A percentile compares a stretch with the other conserved stretches of the same genome.
phyloP scores from a whole-genome alignment of 345 rosid genomes.

The Orychophragmus violaceus region DNA sequence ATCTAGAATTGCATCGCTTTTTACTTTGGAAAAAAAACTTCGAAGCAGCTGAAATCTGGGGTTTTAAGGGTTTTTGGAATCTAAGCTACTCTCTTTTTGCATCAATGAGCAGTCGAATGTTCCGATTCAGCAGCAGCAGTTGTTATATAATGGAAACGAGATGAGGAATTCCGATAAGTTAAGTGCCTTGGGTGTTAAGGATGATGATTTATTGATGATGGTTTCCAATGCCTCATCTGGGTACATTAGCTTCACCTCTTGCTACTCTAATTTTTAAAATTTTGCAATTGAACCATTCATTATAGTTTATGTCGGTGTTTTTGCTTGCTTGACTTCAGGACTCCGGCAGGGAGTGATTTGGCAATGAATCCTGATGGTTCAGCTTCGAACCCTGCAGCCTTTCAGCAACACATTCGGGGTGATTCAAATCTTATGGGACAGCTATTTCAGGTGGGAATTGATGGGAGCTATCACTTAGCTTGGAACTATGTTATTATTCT shows the following conservation, averaged over 20 bases:
- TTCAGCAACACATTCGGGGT: slow-evolving; percentile 73
- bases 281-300: neutral
- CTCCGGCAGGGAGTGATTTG: slow-evolving; percentile 37
- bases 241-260: slow-evolving; percentile 26
- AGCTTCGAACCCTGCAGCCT: slow-evolving; percentile 80
- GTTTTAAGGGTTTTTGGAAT: slow-evolving; percentile 16
- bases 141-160: slow-evolving; percentile 80
- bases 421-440: slow-evolving; percentile 72
- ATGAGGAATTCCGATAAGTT: slow-evolving; percentile 65
- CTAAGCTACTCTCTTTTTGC: neutral
- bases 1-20: neutral
- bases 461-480: neutral
- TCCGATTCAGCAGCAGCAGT: slow-evolving; percentile 80
- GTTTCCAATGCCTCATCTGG: slow-evolving; percentile 48
- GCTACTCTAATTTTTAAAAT: neutral
- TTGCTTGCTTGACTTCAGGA: slow-evolving; percentile 11
- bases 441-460: slow-evolving; percentile 61
- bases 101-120: slow-evolving; percentile 56
- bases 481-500: neutral
- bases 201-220: slow-evolving; percentile 94
- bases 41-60: slow-evolving; percentile 2
- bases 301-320: neutral
- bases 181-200: slow-evolving; percentile 78
- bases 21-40: neutral
- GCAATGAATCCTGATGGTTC: slow-evolving; percentile 83